A percentile compares a stretch with the other conserved stretches of the same genome.
Conservation (phyloP, 352 stramenopile genomes). For the Pythium chondricola region DNA sequence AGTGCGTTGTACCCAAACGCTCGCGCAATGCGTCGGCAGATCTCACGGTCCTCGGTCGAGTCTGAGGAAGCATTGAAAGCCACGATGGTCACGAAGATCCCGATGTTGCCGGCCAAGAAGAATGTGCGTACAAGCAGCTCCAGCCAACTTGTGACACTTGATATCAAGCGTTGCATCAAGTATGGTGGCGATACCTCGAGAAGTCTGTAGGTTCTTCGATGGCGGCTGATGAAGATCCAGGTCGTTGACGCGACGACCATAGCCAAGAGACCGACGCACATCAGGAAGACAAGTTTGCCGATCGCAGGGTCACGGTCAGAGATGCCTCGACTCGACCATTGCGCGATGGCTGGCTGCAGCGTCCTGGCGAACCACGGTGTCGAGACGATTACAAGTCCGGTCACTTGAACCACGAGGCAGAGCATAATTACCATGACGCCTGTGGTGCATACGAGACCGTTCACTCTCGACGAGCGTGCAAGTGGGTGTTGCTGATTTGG, state of each 20-base stretch:
- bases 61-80: too few species aligned
- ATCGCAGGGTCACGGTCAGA: neutral
- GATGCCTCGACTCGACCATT: conserved; percentile 10
- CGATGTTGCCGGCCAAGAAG: neutral
- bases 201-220: too few species aligned
- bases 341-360: conserved; percentile 18
- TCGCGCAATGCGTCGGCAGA: conserved; percentile 15
- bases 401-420: conserved; percentile 12
- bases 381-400: conserved; percentile 20
- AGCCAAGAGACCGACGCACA: too few species aligned
- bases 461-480: neutral
- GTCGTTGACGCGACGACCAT: too few species aligned
- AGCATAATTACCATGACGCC: conserved; percentile 6
- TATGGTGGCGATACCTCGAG: too few species aligned
- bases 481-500: neutral
- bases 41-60: conserved; percentile 1
- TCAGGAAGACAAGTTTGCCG: too few species aligned
- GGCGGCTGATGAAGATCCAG: too few species aligned
- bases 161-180: too few species aligned
- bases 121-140: too few species aligned
- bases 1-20: conserved; percentile 24
- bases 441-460: conserved; percentile 1
- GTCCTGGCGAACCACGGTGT: conserved; percentile 16
- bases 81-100: conserved; percentile 22
- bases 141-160: too few species aligned